Percentiles rank a stretch among this genome's conserved stretches.
Evolutionary conservation across 2,329 filamentous ascomycete species (phyloP).

Genomic region (Fusarium sp.): DNA sequence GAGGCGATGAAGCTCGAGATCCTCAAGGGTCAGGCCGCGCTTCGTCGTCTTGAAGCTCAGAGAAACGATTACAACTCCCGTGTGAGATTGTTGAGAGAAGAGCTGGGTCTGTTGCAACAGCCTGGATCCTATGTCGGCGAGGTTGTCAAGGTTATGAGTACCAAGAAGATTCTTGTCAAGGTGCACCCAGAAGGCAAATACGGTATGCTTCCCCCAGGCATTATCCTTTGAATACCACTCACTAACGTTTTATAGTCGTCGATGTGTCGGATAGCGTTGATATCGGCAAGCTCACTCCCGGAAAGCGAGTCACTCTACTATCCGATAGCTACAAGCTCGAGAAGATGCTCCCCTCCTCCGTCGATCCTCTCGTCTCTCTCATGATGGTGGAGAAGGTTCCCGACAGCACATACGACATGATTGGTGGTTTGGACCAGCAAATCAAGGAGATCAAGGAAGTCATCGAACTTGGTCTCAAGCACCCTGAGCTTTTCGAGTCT

Average conservation of each 20-base stretch:
- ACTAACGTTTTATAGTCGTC: slow-evolving; percentile 72
- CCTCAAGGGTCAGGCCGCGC: slow-evolving; percentile 95
- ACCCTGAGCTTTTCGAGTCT: slow-evolving; percentile 98
- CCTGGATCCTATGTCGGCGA: slow-evolving; percentile 98
- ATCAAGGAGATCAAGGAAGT: slow-evolving; percentile 99
- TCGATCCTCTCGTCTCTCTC: slow-evolving; percentile 96
- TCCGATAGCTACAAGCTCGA: slow-evolving; percentile 99
- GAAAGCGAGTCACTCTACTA: slow-evolving; percentile 95
- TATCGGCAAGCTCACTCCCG: slow-evolving; percentile 92
- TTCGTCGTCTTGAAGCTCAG: slow-evolving; percentile 95
- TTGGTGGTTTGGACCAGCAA: slow-evolving; percentile 97
- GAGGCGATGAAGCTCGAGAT: slow-evolving; percentile 99
- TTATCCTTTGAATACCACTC: neutral
- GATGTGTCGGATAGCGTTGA: slow-evolving; percentile 96
- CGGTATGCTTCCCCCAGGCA: slow-evolving; percentile 66
- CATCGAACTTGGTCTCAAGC: slow-evolving; percentile 97
- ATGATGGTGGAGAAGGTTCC: slow-evolving; percentile 99
- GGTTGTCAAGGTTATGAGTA: slow-evolving; percentile 99
- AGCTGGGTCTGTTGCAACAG: slow-evolving; percentile 94
- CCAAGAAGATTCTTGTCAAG: slow-evolving; percentile 98
- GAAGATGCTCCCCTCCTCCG: slow-evolving; percentile 97
- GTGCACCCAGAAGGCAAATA: slow-evolving; percentile 99
- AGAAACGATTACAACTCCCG: slow-evolving; percentile 99
- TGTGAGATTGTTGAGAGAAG: slow-evolving; percentile 92
- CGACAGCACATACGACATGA: slow-evolving; percentile 99